These are phyloP conservation scores for Aspergillus carbonarius DNA, from an alignment of 2,329 filamentous ascomycete genomes.

Conservation along the genomic window DNA sequence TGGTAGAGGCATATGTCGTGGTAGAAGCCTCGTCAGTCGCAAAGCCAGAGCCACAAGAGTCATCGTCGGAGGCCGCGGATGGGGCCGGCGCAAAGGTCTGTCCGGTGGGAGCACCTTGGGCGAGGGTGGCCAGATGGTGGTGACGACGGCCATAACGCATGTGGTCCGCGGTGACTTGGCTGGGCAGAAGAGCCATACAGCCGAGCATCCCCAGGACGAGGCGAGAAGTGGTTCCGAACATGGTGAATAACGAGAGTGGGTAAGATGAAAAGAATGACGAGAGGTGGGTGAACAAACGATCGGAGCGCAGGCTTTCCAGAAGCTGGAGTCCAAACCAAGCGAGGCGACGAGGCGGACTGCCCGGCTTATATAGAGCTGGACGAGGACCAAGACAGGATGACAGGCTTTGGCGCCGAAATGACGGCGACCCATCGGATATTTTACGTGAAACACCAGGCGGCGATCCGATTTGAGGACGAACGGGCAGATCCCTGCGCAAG, in stretches of 20 bases:
- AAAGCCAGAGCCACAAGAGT: too few relatives aligned
- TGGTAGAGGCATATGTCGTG: background rate
- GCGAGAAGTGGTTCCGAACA: conserved; percentile 1
- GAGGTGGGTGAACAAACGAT: background rate
- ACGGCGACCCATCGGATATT: background rate
- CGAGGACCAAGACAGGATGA: background rate
- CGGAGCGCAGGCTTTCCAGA: conserved; percentile 3
- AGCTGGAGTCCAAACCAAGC: background rate
- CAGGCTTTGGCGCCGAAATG: background rate
- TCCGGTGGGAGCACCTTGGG: background rate
- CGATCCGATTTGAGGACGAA: conserved; percentile 5
- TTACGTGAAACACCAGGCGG: conserved; percentile 2
- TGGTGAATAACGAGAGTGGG: background rate
- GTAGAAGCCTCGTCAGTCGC: too few relatives aligned
- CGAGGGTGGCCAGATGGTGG: background rate
- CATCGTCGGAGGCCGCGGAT: background rate
- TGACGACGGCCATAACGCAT: background rate
- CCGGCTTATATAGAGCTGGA: background rate
- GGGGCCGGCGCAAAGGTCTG: background rate
- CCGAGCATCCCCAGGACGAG: background rate
- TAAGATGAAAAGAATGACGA: background rate
- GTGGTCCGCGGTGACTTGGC: background rate
- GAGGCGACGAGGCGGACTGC: background rate
- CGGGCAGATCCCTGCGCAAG: background rate
- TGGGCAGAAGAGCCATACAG: conserved; percentile 1